Percentiles rank a stretch among this genome's conserved stretches.
phyloP scores from a whole-genome alignment of 2,329 filamentous ascomycete species.

The Colletotrichum nymphaeae region DNA sequence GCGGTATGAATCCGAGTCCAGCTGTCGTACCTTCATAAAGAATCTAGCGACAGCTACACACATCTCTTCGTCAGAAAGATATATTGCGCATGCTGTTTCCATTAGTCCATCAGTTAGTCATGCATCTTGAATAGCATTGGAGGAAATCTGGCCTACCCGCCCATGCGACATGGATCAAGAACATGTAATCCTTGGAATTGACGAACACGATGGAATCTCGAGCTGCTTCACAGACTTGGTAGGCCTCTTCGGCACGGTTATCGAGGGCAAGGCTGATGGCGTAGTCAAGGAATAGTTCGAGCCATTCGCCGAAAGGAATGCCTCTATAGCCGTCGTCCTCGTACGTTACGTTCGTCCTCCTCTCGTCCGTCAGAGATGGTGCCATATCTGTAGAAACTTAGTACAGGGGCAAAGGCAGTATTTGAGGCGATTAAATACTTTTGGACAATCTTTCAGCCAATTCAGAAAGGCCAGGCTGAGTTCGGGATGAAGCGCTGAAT shows the following conservation, averaged over 20 bases:
- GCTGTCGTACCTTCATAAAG: constrained; percentile 85
- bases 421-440: constrained; percentile 47
- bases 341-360: constrained; percentile 42
- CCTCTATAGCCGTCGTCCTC: constrained; percentile 71
- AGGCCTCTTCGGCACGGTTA: constrained; percentile 77
- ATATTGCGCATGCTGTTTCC: constrained; percentile 79
- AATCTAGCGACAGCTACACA: constrained; percentile 80
- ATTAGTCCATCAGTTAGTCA: constrained; percentile 24
- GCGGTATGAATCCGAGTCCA: constrained; percentile 84
- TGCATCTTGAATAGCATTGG: neutral
- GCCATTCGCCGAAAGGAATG: constrained; percentile 85
- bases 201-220: constrained; percentile 86
- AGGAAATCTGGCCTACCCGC: constrained; percentile 61
- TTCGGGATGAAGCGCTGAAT: constrained; percentile 33
- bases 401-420: neutral
- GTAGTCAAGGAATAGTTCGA: constrained; percentile 91
- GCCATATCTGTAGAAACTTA: constrained; percentile 43
- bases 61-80: constrained; percentile 82
- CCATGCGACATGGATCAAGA: constrained; percentile 82
- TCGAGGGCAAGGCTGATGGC: constrained; percentile 79
- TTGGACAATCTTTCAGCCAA: constrained; percentile 66
- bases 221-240: constrained; percentile 82
- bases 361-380: constrained; percentile 38
- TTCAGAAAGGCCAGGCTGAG: constrained; percentile 47
- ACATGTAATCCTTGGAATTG: constrained; percentile 73